Percentiles rank a stretch among this genome's conserved stretches.
Conservation (phyloP, 441 rosid genomes). For the Flueggea neowawraea region DNA sequence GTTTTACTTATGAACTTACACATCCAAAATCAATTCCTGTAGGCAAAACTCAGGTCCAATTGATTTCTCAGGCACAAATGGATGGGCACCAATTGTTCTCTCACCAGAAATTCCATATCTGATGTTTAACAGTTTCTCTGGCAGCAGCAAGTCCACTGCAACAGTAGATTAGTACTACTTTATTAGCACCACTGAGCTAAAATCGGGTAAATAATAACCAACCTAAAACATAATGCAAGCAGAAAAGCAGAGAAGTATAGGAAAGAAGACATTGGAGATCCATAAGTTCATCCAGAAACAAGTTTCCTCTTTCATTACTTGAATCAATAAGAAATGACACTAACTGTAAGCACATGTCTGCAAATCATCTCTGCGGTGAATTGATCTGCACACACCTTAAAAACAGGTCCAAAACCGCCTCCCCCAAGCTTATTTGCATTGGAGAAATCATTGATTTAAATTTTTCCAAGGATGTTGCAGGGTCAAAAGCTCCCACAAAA, state of each 20-base stretch:
- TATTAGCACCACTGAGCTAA: slow-evolving; percentile 3
- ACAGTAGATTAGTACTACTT: slow-evolving; percentile 28
- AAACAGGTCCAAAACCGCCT: slow-evolving; percentile 20
- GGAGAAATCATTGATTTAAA: slow-evolving; percentile 13
- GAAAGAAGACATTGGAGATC: no score
- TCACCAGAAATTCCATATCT: slow-evolving; percentile 76
- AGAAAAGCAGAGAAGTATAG: no score
- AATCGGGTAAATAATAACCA: no score
- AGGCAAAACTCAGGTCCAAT: slow-evolving; percentile 31
- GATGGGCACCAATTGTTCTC: slow-evolving; percentile 83
- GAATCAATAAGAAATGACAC: no score
- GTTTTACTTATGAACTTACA: no score
- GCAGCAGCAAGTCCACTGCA: slow-evolving; percentile 35
- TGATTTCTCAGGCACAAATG: slow-evolving; percentile 47
- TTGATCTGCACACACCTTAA: slow-evolving; percentile 4
- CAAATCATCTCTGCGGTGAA: background rate
- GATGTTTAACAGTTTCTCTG: slow-evolving; percentile 80
- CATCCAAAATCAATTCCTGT: slow-evolving; percentile 73
- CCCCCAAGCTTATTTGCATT: slow-evolving; percentile 6
- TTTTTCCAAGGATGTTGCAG: no score
- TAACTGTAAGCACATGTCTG: no score
- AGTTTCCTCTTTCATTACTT: no score
- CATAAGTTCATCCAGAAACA: no score
- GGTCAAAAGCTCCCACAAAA: no score
- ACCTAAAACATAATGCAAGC: no score